A percentile compares a stretch with the other conserved stretches of the same genome.
Conservation (phyloP, 371 early-diverging fungal species). For the Mucor indicus region DNA sequence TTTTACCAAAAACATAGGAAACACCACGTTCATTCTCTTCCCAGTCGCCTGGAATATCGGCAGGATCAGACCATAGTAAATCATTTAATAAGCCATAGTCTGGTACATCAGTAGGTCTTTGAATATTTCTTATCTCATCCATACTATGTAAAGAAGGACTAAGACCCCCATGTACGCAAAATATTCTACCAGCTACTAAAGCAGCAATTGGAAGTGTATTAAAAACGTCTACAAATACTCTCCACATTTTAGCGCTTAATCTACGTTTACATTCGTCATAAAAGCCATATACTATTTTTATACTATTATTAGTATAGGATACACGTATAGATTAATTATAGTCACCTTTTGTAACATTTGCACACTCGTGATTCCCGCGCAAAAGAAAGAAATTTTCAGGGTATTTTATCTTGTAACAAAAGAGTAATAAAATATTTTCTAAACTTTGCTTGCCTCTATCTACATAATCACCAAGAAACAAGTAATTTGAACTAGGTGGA, state of each 20-base stretch:
- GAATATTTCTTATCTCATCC: conserved; percentile 91
- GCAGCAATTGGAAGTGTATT: conserved; percentile 98
- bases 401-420: conserved; percentile 97
- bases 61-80: conserved; percentile 90
- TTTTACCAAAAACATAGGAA: conserved; percentile 89
- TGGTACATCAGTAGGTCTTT: conserved; percentile 96
- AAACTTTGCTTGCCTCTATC: conserved; percentile 95
- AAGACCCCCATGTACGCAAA: conserved; percentile 95
- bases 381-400: conserved; percentile 98
- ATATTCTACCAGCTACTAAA: conserved; percentile 94
- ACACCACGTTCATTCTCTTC: conserved; percentile 98
- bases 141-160: conserved; percentile 79
- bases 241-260: conserved; percentile 93
- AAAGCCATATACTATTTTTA: conserved; percentile 91
- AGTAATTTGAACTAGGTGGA: conserved; percentile 85
- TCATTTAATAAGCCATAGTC: conserved; percentile 85
- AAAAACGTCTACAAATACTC: conserved; percentile 96
- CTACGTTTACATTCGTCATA: conserved; percentile 99
- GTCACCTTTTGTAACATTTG: conserved; percentile 87
- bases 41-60: conserved; percentile 79
- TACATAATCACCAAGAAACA: conserved; percentile 99
- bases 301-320: conserved; percentile 43
- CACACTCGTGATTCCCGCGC: conserved; percentile 98
- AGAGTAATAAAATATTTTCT: conserved; percentile 92
- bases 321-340: neutral